A percentile compares a stretch with the other conserved stretches of the same genome.
phyloP scores from a whole-genome alignment of 495 filamentous ascomycete genomes.

The Penicillium cinerascens region DNA sequence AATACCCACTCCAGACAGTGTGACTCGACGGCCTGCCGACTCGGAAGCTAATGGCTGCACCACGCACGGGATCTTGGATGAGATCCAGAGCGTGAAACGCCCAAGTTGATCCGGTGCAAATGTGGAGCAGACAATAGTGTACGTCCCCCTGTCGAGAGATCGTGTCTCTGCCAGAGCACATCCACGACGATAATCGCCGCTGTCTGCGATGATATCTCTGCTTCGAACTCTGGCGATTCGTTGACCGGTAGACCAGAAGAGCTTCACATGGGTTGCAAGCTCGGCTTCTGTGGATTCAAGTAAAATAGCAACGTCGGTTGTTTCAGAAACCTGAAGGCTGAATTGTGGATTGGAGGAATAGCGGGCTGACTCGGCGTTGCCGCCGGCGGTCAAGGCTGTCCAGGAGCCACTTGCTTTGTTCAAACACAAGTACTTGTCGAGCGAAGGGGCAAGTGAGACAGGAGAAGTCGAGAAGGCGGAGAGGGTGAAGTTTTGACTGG shows the following conservation, averaged over 20 bases:
- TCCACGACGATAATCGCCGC: conserved; percentile 79
- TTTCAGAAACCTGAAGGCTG: conserved; percentile 53
- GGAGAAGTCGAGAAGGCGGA: conserved; percentile 67
- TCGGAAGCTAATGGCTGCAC: conserved; percentile 59
- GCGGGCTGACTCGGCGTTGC: conserved; percentile 67
- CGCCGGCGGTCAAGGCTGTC: conserved; percentile 77
- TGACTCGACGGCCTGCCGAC: conserved; percentile 63
- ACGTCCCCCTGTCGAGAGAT: conserved; percentile 60
- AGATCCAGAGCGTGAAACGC: conserved; percentile 70
- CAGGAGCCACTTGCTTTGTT: conserved; percentile 58
- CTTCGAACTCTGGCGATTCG: conserved; percentile 63
- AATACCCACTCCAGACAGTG: conserved; percentile 45
- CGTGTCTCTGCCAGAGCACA: conserved; percentile 64
- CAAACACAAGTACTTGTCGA: conserved; percentile 53
- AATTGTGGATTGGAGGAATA: conserved; percentile 89
- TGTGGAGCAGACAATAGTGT: conserved; percentile 84
- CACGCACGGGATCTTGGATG: conserved; percentile 50
- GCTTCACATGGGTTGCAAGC: conserved; percentile 75
- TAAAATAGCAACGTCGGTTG: conserved; percentile 62
- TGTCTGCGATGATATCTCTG: conserved; percentile 73
- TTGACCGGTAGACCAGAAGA: conserved; percentile 72
- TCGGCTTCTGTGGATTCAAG: conserved; percentile 68
- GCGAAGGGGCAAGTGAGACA: conserved; percentile 57
- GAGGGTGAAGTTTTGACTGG: conserved; percentile 75
- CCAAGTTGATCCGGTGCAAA: conserved; percentile 76